Evolutionary conservation across 768 basidiomycete species (phyloP).

Genomic region (Cystobasidium onofrii): DNA sequence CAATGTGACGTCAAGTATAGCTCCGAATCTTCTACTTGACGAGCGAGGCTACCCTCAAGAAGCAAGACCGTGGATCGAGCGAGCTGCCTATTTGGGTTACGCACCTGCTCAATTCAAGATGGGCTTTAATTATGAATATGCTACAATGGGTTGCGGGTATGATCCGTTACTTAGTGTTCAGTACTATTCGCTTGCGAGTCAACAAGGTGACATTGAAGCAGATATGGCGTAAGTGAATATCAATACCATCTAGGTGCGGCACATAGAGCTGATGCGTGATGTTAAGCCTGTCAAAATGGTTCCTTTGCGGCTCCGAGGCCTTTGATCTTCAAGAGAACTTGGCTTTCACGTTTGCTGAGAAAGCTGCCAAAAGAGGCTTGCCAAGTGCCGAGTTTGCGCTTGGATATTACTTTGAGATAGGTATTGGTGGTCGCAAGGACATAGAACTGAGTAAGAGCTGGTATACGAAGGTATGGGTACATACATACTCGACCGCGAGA

Average conservation of each 20-base stretch:
- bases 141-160: slow-evolving; percentile 70
- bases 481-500: neutral
- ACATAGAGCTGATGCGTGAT: too few relatives aligned
- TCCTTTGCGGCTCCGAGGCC: slow-evolving; percentile 71
- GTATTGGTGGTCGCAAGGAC: slow-evolving; percentile 60
- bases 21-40: slow-evolving; percentile 53
- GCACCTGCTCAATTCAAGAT: slow-evolving; percentile 80
- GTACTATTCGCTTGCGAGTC: slow-evolving; percentile 68
- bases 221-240: slow-evolving; percentile 64
- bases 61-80: slow-evolving; percentile 68
- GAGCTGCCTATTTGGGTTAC: slow-evolving; percentile 72
- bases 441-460: slow-evolving; percentile 59
- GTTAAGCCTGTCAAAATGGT: slow-evolving; percentile 77
- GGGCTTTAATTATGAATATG: slow-evolving; percentile 86
- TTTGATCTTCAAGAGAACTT: slow-evolving; percentile 56
- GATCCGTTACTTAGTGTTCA: slow-evolving; percentile 83
- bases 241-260: too few relatives aligned
- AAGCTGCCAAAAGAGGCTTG: slow-evolving; percentile 58
- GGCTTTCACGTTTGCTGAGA: slow-evolving; percentile 81
- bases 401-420: slow-evolving; percentile 90
- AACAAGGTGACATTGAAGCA: slow-evolving; percentile 81
- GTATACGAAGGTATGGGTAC: slow-evolving; percentile 51
- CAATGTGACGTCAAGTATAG: slow-evolving; percentile 49
- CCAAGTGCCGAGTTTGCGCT: slow-evolving; percentile 75
- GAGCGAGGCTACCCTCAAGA: slow-evolving; percentile 51